phyloP scores from a whole-genome alignment of 2,329 filamentous ascomycete genomes.

The Emydomyces testavorans region DNA sequence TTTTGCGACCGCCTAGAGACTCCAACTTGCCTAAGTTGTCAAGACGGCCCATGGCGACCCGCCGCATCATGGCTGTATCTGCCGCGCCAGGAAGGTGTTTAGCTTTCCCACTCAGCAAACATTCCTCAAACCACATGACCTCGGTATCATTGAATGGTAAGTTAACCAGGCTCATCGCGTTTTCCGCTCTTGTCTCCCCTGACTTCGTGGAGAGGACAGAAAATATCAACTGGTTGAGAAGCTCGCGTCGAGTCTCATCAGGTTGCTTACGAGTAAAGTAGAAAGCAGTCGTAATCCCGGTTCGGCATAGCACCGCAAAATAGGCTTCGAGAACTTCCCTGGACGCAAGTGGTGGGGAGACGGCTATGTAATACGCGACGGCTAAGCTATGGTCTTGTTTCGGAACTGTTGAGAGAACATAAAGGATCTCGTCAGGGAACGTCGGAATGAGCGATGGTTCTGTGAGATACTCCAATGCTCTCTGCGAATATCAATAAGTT shows the following conservation, averaged over 20 bases:
- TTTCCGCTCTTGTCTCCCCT: slow-evolving; percentile 38
- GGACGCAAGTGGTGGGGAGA: slow-evolving; percentile 59
- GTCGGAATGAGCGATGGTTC: slow-evolving; percentile 70
- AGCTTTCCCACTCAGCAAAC: slow-evolving; percentile 53
- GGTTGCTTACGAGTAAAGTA: slow-evolving; percentile 58
- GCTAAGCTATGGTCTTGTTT: slow-evolving; percentile 53
- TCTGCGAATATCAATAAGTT: slow-evolving; percentile 28
- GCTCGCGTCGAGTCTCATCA: slow-evolving; percentile 47
- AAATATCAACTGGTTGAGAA: slow-evolving; percentile 56
- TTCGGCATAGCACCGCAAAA: slow-evolving; percentile 55
- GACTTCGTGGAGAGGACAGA: slow-evolving; percentile 41
- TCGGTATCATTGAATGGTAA: slow-evolving; percentile 60
- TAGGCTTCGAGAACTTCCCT: slow-evolving; percentile 52
- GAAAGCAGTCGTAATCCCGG: slow-evolving; percentile 61
- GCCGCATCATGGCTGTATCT: slow-evolving; percentile 64
- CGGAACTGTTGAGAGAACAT: slow-evolving; percentile 51
- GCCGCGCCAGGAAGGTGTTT: slow-evolving; percentile 53
- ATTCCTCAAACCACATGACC: slow-evolving; percentile 62
- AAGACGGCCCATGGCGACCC: slow-evolving; percentile 53
- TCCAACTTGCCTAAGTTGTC: slow-evolving; percentile 26
- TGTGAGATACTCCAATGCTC: slow-evolving; percentile 62
- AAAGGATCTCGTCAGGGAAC: slow-evolving; percentile 72
- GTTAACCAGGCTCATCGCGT: slow-evolving; percentile 58
- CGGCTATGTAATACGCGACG: slow-evolving; percentile 67
- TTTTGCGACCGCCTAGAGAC: slow-evolving; percentile 35